A percentile compares a stretch with the other conserved stretches of the same genome.
Conservation (phyloP, 73 alveolate genomes). For the Paramecium sexaurelia region DNA sequence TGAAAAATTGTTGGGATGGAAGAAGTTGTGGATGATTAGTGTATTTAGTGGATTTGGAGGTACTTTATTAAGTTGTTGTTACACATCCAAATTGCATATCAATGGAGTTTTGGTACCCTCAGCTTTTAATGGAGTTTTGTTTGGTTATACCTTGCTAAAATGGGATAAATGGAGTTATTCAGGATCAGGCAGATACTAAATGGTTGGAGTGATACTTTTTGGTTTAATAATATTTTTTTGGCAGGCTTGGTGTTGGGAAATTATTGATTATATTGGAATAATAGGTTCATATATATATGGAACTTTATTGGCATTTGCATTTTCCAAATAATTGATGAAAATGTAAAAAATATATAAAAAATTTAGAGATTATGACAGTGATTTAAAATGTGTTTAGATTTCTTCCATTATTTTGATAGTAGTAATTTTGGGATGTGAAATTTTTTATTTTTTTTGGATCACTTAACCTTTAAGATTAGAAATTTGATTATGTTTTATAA, state of each 20-base stretch:
- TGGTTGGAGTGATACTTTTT: slow-evolving; percentile 8
- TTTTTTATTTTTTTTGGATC: slow-evolving; percentile 25
- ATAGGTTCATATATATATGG: slow-evolving; percentile 54
- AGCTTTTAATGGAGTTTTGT: slow-evolving; percentile 55
- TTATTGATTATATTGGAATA: slow-evolving; percentile 27
- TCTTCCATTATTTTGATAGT: background rate
- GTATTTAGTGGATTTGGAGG: slow-evolving; percentile 65
- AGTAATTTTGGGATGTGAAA: background rate
- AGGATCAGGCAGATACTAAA: slow-evolving; percentile 66
- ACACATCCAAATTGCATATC: slow-evolving; percentile 14
- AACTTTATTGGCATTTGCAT: background rate
- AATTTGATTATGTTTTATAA: slow-evolving; percentile 5
- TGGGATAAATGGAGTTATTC: slow-evolving; percentile 69
- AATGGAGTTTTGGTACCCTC: slow-evolving; percentile 58
- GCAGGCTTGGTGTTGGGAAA: slow-evolving; percentile 21
- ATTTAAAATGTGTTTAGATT: background rate
- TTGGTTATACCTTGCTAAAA: slow-evolving; percentile 46
- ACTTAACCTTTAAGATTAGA: background rate
- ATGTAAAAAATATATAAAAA: background rate
- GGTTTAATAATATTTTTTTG: slow-evolving; percentile 42
- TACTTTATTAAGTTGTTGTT: slow-evolving; percentile 52
- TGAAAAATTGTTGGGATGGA: slow-evolving; percentile 63
- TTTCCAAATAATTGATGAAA: slow-evolving; percentile 8
- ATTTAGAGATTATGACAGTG: slow-evolving; percentile 7
- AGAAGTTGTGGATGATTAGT: slow-evolving; percentile 59